Evolutionary conservation across 345 rosid species (phyloP), one percentile per base, ranked within the genome.

Genomic region (Pistacia integerrima): DNA sequence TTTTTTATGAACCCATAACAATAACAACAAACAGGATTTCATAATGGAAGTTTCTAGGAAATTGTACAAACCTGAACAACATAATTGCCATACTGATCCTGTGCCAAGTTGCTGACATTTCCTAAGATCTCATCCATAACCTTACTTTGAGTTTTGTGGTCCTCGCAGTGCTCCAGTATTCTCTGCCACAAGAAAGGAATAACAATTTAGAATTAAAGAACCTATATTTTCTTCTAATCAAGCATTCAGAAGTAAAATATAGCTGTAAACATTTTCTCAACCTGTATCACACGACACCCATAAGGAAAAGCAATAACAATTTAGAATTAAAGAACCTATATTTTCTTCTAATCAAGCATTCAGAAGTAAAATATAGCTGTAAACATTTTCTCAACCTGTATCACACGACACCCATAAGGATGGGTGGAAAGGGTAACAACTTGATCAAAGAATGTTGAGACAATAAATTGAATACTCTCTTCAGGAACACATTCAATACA

Each of bases 211-310:
- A 58, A 73, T 58, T 36, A 14, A 48, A 18, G 36, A 46, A 18
- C 11, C 35, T 63, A 35, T 20, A 48, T 36, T 36, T 12, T 62
- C 28, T 9, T 20, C 17, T 11, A 30, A 20, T 16, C 28, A 2
- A 57, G 65, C 3, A 69, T 12, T 5, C 7, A 62, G 18, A 25
- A 62, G 59, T 2, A 48, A 52, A 38, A 5, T 49, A 35, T 13
- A 62, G 49, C 2, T 41, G 41, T 4, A 38, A 71, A 28, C 67
- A 49, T 8, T 54, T 14, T 55, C 71, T 11, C 10, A 67, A 89
- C 91, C 93, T 89, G 93, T 69, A 89, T 86, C 63, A 89, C 93
- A 59, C 93, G 87, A 77, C 93, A 89, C 20, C 93, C 93, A 78
- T 89, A 87, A 22, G 93, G 93, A 82, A n/a, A n/a, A 25, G 52